Evolutionary conservation across 1,139 yeast genomes (phyloP), one percentile per base, ranked within the genome.

Genomic region (Candida anutae): DNA sequence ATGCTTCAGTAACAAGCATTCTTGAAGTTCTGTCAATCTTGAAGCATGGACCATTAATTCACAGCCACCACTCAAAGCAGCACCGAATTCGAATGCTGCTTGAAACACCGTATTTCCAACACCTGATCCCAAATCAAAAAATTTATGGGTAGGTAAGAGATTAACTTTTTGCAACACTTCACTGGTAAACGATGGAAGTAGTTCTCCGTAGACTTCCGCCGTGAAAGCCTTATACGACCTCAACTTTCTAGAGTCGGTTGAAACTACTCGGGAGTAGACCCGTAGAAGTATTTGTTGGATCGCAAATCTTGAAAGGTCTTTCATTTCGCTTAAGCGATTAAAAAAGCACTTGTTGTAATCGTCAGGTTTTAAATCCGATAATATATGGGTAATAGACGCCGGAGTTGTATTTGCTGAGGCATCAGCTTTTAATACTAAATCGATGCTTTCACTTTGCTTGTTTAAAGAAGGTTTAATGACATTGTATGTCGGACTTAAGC

Each of bases 41-140:
- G 90, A 79, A 0, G 96, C 94, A 40, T 79, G 79, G 17, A 69
- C 69, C 94, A 85, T 87, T 25, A 88, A 67, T 48, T 88, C 97
- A 53, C 93, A 83, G 1, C 97, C 97, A 45, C 84, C 85, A 50
- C 94, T 77, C 5, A 49, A 42, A 28, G 62, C 62, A 34, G 88
- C 83, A 1, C 95, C 95, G 49, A 74, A 77, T 44, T 87, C 95
- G 16, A 87, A 55, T 0, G 95, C 87, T 0, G 95, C 94, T 50
- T 87, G 96, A 28, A 87, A 68, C 0, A 83, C 80, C 30, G 95
- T 84, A 46, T 87, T 87, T 0, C 95, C 97, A 4, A 88, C 96
- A 5, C 96, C 96, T 0, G 94, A 84, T 0, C 96, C 97, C 21
- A 88, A 61, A 52, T 83, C 96, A 36, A 87, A 76, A 45, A 85